Evolutionary conservation across 805 yeast species (phyloP), one percentile per base, ranked within the genome.

Genomic region (Wickerhamiella galacta): DNA sequence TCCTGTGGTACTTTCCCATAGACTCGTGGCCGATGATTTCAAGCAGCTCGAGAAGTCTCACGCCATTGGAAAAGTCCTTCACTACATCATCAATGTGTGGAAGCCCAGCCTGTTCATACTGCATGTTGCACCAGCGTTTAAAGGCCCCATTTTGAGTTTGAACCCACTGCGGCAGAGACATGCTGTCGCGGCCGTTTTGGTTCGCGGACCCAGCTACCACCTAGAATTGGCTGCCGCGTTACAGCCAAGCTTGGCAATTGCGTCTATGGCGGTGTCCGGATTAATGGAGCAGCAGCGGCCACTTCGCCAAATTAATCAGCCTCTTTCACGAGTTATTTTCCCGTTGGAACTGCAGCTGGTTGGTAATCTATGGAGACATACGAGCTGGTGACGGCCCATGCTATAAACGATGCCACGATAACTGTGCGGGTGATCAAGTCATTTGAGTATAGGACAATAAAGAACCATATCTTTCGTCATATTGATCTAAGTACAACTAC

Each of bases 351-450:
- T n/a, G n/a, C n/a, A n/a, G n/a, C n/a, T n/a, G n/a, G n/a, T n/a
- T n/a, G n/a, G n/a, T n/a, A n/a, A n/a, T n/a, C n/a, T n/a, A n/a
- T n/a, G n/a, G n/a, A n/a, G n/a, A n/a, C n/a, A n/a, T n/a, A n/a
- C n/a, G n/a, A n/a, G n/a, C n/a, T n/a, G n/a, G n/a, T n/a, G n/a
- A n/a, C n/a, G n/a, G n/a, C n/a, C n/a, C n/a, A n/a, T n/a, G n/a
- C n/a, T n/a, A n/a, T 40, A 7, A 33, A n/a, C 11, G 12, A 25
- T 10, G 74, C 94, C 0, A 70, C 82, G 10, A 55, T 90, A 26
- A 90, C 98, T 0, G 65, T 90, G 4, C 68, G 98, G 37, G 68
- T 90, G 16, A 70, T 90, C 48, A 87, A 87, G 51, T 82, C 95
- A 1, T 90, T 90, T 52, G 87, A 90, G 16, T 81, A 78, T 57